A percentile compares a stretch with the other conserved stretches of the same genome.
Evolutionary conservation across 2,329 filamentous ascomycete species (phyloP).

Genomic region (Sordariomycetes sp.): DNA sequence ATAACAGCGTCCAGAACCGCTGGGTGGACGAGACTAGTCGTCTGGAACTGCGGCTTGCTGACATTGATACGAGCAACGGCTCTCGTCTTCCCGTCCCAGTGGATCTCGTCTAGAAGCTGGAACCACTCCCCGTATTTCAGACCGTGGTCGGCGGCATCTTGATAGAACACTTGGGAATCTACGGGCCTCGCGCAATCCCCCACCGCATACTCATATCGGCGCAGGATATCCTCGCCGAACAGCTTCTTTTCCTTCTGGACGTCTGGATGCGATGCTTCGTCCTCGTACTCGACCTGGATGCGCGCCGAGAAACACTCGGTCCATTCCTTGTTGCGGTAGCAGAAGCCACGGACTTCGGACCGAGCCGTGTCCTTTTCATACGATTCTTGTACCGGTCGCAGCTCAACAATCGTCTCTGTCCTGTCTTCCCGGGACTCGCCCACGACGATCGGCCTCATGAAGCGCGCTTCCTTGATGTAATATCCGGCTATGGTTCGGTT

Average conservation of each 20-base stretch:
- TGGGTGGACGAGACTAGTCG: constrained; percentile 18
- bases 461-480: constrained; percentile 9
- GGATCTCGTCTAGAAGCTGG: constrained; percentile 15
- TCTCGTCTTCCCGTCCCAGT: constrained; percentile 13
- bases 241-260: neutral
- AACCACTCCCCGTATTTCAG: constrained; percentile 17
- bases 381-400: constrained; percentile 8
- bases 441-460: constrained; percentile 17
- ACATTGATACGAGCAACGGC: constrained; percentile 12
- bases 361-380: neutral
- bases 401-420: constrained; percentile 16
- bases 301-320: constrained; percentile 16
- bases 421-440: constrained; percentile 13
- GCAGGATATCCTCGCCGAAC: neutral
- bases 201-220: neutral
- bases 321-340: constrained; percentile 13
- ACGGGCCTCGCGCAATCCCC: neutral
- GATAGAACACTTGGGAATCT: constrained; percentile 15
- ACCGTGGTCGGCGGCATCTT: constrained; percentile 12
- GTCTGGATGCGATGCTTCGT: constrained; percentile 8
- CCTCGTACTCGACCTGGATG: constrained; percentile 16
- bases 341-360: constrained; percentile 10
- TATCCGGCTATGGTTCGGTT: neutral
- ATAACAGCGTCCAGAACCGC: constrained; percentile 21
- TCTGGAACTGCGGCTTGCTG: constrained; percentile 9